phyloP scores from a whole-genome alignment of 2,329 filamentous ascomycete species.

The Clonostachys rosea region DNA sequence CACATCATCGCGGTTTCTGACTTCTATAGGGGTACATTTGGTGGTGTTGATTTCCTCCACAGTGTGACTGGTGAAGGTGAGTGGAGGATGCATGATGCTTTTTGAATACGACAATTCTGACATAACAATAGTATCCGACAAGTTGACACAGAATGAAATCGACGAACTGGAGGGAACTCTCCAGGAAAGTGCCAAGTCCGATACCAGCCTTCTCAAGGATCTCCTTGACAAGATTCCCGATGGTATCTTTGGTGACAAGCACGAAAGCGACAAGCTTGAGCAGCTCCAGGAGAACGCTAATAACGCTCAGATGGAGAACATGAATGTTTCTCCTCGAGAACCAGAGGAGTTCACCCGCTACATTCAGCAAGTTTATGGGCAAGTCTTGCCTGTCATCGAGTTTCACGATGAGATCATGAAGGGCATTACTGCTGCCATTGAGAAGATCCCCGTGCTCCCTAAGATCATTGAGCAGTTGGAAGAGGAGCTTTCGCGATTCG shows the following conservation, averaged over 20 bases:
- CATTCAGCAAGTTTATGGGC: slow-evolving; percentile 65
- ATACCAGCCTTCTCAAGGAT: slow-evolving; percentile 72
- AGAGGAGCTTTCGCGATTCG: slow-evolving; percentile 83
- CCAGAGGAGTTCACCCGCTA: slow-evolving; percentile 83
- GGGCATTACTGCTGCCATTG: slow-evolving; percentile 69
- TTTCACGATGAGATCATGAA: slow-evolving; percentile 90
- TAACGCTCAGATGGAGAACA: slow-evolving; percentile 70
- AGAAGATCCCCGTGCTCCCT: slow-evolving; percentile 80
- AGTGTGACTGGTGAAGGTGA: slow-evolving; percentile 70
- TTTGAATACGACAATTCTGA: slow-evolving; percentile 1
- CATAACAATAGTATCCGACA: slow-evolving; percentile 68
- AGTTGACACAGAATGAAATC: slow-evolving; percentile 86
- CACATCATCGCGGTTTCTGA: not conserved
- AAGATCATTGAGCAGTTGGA: slow-evolving; percentile 82
- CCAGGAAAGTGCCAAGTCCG: slow-evolving; percentile 53
- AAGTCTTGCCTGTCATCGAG: slow-evolving; percentile 85
- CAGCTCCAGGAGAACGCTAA: slow-evolving; percentile 75
- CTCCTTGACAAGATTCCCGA: slow-evolving; percentile 78
- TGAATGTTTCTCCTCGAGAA: slow-evolving; percentile 69
- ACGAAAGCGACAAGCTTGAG: slow-evolving; percentile 71
- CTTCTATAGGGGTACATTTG: slow-evolving; percentile 66
- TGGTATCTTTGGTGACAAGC: slow-evolving; percentile 71
- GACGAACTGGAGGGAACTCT: slow-evolving; percentile 85
- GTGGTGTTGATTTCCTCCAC: slow-evolving; percentile 90
- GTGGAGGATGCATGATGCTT: slow-evolving; percentile 4